Base-by-base conservation (phyloP, 345 rosid genomes). In the Anastatica hierochuntica region DNA sequence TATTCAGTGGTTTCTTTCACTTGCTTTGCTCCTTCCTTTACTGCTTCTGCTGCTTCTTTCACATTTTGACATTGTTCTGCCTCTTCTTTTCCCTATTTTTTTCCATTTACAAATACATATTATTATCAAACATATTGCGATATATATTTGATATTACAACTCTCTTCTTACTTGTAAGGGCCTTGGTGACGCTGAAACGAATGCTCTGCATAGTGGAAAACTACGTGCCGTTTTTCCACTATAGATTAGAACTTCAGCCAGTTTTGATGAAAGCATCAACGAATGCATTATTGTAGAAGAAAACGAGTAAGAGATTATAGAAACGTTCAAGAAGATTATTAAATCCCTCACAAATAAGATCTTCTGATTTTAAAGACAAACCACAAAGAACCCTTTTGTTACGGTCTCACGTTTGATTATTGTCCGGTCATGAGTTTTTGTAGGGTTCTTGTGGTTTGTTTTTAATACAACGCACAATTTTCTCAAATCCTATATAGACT, bases 11-110 rank as follows among this genome's bases (percentile, higher is more conserved):
- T 77, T 33, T 71, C 67, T 44, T 70, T 77, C 14, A 80, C 83
- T 52, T 53, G 75, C 14, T 58, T 72, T 0, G 83, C 79, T 20
- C 83, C 78, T 41, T 75, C 82, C 36, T 82, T 82, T 35, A 82
- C 79, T 14, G 85, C 80, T 0, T 67, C 77, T 8, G 85, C 89
- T 14, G 89, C 85, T 63, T 82, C 81, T 64, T 77, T 77, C 64
- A 77, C 79, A 2, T 72, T 71, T 38, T 75, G 48, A 23, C 80
- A 62, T 42, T 68, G 60, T 14, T 79, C 85, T 53, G 50, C 75
- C 31, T 72, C 72, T 67, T 70, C 71, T 49, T 65, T 67, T 2
- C 60, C 60, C 82, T 77, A 58, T 31, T 10, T 23, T 56, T 44
- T 53, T 18, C 37, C 60, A 62, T 13, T 21, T 21, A 21, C 3